Base-by-base conservation (phyloP, 2,329 filamentous ascomycete genomes). In the Diaporthe nobilis region DNA sequence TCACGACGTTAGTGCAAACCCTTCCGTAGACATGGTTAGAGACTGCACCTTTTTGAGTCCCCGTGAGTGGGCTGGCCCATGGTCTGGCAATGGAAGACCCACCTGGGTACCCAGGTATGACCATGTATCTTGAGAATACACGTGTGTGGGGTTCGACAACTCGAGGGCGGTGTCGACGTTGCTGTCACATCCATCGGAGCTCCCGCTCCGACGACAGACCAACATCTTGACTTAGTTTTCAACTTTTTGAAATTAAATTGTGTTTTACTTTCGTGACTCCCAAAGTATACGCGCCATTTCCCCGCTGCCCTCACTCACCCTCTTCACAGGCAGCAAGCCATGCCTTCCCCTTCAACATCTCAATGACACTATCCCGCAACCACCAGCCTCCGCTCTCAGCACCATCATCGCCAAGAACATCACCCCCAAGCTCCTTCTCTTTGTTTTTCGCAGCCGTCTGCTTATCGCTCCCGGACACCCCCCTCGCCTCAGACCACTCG, bases 301-400 rank as follows among this genome's bases (percentile, higher is more conserved):
- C 25, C 25, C 5, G 12, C 9, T 31, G 9, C n/a, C 13, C 53
- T 58, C 20, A 61, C 0, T 25, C 49, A 25, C 15, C 47, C 39
- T 77, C 82, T 47, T 84, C 85, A 53, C 85, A 82, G 3, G 86
- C 86, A 25, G 85, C 86, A 73, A 91, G 83, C 87, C 89, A 91
- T 0, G 90, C 86, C 78, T 84, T 86, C 0, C 90, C 89, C 82
- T 90, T 91, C 61, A 92, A 80, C 51, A 84, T 84, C 80, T 91
- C 90, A 20, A 92, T 85, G 8, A 88, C 86, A 53, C 87, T 88
- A 71, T 90, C 88, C 70, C 87, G 82, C 81, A 92, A 83, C 90
- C 90, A 92, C 85, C 90, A 91, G 2, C 82, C 82, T 12, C 84
- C 82, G 8, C 81, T 82, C 74, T 84, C 84, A 7, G 77, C 77